Evolutionary conservation across 2,329 filamentous ascomycete species (phyloP).

Genomic region (Pseudopithomyces maydicus): DNA sequence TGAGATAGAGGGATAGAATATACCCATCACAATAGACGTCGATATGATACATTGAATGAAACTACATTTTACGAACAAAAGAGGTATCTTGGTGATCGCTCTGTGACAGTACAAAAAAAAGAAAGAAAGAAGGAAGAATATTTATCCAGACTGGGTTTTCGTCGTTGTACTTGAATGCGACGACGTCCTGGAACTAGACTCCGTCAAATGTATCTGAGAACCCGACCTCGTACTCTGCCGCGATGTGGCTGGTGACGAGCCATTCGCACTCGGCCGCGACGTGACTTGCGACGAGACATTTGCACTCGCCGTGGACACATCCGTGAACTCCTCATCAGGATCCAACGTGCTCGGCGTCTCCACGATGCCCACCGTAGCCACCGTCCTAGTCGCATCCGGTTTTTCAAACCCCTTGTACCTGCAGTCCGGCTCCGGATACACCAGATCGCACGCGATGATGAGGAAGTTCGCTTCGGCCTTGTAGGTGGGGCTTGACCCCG

Average conservation of each 20-base stretch:
- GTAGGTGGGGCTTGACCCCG: background rate
- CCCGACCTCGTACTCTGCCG: no score
- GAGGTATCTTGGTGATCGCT: background rate
- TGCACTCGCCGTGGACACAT: background rate
- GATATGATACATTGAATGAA: constrained; percentile 1
- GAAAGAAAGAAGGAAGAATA: background rate
- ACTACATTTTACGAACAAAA: background rate
- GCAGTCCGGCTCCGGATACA: background rate
- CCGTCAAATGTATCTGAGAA: no score
- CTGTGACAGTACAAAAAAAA: no score
- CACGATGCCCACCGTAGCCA: background rate
- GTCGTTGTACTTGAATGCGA: background rate
- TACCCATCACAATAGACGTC: background rate
- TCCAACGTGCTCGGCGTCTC: background rate
- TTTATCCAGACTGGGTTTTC: background rate
- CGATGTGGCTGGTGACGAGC: no score
- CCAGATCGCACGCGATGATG: background rate
- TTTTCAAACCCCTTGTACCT: background rate
- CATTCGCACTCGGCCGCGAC: background rate
- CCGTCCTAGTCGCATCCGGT: background rate
- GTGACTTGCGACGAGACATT: background rate
- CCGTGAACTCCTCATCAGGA: background rate
- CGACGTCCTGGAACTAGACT: background rate
- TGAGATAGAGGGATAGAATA: background rate
- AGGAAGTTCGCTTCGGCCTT: background rate